Conservation (phyloP, 257 asterid genomes). For the Nicotiana noctiflora region DNA sequence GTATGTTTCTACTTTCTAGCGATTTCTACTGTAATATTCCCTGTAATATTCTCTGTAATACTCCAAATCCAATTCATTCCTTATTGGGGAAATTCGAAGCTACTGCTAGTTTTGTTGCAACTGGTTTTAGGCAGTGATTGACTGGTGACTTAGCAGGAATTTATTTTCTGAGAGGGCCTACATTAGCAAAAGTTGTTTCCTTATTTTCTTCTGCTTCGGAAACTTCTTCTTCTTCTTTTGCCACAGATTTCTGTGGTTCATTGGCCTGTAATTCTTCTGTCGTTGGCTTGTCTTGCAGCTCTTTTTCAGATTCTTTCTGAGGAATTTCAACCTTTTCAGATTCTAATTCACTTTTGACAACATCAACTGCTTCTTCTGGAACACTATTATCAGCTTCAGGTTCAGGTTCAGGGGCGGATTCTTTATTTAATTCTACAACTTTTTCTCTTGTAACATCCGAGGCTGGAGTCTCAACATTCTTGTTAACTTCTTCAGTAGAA, state of each 20-base stretch:
- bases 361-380: constrained; percentile 12
- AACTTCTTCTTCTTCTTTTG: constrained; percentile 16
- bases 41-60: no score
- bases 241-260: constrained; percentile 18
- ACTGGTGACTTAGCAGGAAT: no score
- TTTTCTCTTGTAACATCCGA: constrained; percentile 1
- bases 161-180: no score
- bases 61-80: no score
- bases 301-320: constrained; percentile 14
- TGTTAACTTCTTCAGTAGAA: constrained; percentile 14
- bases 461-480: constrained; percentile 23
- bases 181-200: constrained; percentile 21
- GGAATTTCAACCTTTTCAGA: constrained; percentile 17
- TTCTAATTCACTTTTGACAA: constrained; percentile 10
- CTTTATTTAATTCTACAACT: constrained; percentile 9
- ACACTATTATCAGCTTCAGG: neutral
- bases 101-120: no score
- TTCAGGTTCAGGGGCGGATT: no score
- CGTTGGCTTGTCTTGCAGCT: constrained; percentile 15
- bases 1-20: no score
- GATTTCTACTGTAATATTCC: no score
- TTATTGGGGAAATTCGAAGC: no score
- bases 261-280: constrained; percentile 14
- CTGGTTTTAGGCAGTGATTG: no score
- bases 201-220: constrained; percentile 17